Evolutionary conservation across 495 filamentous ascomycete species (phyloP).

Genomic region (Echria macrotheca): DNA sequence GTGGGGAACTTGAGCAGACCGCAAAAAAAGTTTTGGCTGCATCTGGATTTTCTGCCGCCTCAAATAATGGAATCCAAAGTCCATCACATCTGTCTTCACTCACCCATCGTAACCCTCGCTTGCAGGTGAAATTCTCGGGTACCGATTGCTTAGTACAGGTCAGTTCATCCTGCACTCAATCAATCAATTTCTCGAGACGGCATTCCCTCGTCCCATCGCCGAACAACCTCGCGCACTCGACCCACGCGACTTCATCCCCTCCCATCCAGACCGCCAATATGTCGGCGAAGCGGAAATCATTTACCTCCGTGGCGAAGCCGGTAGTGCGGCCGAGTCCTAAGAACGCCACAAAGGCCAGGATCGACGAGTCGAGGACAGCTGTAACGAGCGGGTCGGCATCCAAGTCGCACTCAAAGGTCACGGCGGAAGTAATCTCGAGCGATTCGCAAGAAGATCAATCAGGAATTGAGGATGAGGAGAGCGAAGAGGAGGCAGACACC

Average conservation of each 20-base stretch:
- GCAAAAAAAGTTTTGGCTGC: too few species aligned
- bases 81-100: too few species aligned
- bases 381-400: constrained; percentile 39
- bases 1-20: too few species aligned
- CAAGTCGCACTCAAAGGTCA: constrained; percentile 21
- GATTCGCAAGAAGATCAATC: constrained; percentile 41
- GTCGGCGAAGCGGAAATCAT: constrained; percentile 50
- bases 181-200: too few species aligned
- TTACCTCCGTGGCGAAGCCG: constrained; percentile 42
- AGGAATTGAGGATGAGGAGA: constrained; percentile 29
- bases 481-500: constrained; percentile 19
- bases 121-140: too few species aligned
- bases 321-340: constrained; percentile 54
- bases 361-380: constrained; percentile 70
- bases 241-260: neutral
- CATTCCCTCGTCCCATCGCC: too few species aligned
- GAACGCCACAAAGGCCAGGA: constrained; percentile 52
- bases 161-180: too few species aligned
- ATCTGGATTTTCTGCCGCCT: too few species aligned
- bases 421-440: constrained; percentile 46
- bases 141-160: too few species aligned
- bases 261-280: constrained; percentile 23
- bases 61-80: too few species aligned
- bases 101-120: too few species aligned
- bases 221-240: too few species aligned